Evolutionary conservation across 176 grass and related monocot species (phyloP).

Genomic region (Secale cereale): DNA sequence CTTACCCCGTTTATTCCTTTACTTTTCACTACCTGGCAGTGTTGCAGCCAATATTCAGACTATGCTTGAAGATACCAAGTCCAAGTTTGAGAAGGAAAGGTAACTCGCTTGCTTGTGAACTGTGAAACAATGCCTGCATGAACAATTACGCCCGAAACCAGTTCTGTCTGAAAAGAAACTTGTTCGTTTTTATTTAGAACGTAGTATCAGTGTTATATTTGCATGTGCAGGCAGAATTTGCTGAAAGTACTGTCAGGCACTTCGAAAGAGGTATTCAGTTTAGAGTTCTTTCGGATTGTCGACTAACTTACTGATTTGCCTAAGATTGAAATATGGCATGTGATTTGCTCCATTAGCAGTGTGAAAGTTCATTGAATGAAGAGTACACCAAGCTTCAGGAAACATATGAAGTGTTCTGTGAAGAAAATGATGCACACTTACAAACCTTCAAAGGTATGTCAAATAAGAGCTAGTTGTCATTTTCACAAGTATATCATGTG

Average conservation of each 20-base stretch:
- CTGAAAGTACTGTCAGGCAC: slow-evolving; percentile 64
- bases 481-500: neutral
- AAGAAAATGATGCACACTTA: slow-evolving; percentile 67
- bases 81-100: slow-evolving; percentile 78
- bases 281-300: neutral
- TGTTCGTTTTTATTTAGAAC: neutral
- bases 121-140: neutral
- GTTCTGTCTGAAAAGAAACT: neutral
- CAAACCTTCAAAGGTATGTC: slow-evolving; percentile 70
- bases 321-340: neutral
- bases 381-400: slow-evolving; percentile 83
- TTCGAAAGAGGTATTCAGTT: slow-evolving; percentile 69
- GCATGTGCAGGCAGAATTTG: slow-evolving; percentile 60
- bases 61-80: slow-evolving; percentile 69
- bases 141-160: neutral
- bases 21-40: slow-evolving; percentile 36
- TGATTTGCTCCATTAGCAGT: slow-evolving; percentile 47
- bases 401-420: slow-evolving; percentile 66
- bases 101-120: slow-evolving; percentile 20
- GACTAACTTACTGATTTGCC: neutral
- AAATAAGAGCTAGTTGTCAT: slow-evolving; percentile 3
- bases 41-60: slow-evolving; percentile 53
- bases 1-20: neutral
- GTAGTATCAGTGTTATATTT: slow-evolving; percentile 8
- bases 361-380: slow-evolving; percentile 65